These are phyloP conservation scores for Aspergillus sclerotialis DNA, from an alignment of 2,329 filamentous ascomycete genomes.

Conservation along the genomic window DNA sequence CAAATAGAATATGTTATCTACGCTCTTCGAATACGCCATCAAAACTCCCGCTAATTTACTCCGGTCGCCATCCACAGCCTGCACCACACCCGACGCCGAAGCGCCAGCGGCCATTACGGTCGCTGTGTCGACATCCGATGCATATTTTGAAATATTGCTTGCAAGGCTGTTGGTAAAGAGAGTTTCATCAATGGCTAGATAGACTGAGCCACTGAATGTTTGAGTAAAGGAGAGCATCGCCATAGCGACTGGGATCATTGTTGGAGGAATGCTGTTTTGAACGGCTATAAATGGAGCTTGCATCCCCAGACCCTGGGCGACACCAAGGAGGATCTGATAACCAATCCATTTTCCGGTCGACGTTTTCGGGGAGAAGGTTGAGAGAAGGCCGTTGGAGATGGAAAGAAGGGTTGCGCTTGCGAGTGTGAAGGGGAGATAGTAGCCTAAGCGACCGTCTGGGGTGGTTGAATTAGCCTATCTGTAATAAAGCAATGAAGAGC, in stretches of 20 bases:
- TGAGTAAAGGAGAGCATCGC: slow-evolving; percentile 35
- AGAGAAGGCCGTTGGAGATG: not conserved
- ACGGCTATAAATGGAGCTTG: not conserved
- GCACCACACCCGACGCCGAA: slow-evolving; percentile 7
- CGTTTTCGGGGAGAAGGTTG: not conserved
- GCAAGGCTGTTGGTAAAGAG: slow-evolving; percentile 40
- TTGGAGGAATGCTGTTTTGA: slow-evolving; percentile 15
- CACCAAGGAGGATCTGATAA: not conserved
- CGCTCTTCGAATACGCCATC: slow-evolving; percentile 22
- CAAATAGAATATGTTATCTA: slow-evolving; percentile 20
- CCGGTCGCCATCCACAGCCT: not conserved
- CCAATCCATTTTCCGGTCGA: not conserved
- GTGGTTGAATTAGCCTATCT: too few relatives aligned
- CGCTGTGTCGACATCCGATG: slow-evolving; percentile 28
- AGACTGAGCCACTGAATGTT: slow-evolving; percentile 40
- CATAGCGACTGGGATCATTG: slow-evolving; percentile 34
- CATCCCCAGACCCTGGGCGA: not conserved
- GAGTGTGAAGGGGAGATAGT: not conserved
- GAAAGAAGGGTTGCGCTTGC: not conserved
- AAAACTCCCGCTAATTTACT: slow-evolving; percentile 20
- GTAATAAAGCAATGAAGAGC: too few relatives aligned
- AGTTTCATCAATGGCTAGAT: slow-evolving; percentile 46
- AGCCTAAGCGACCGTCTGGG: too few relatives aligned
- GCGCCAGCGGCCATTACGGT: slow-evolving; percentile 37
- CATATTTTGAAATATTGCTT: slow-evolving; percentile 21